Evolutionary conservation across 108 stramenopile species (phyloP), one percentile per base, ranked within the genome.

Genomic region (Cylindrotheca closterium): DNA sequence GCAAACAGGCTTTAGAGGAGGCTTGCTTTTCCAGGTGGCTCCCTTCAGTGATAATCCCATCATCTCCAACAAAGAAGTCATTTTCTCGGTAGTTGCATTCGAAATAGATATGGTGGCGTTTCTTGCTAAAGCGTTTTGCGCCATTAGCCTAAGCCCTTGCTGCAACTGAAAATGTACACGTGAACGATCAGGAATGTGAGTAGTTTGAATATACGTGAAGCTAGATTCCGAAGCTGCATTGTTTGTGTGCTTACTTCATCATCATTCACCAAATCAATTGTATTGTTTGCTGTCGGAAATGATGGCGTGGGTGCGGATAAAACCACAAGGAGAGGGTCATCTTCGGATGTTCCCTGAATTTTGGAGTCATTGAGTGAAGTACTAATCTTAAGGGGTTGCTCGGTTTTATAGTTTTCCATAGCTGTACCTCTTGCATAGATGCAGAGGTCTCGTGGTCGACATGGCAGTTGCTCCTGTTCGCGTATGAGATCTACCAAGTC

Each of bases 131-230:
- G 15, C 15, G 17, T 31, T 30, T 28, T 58, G 30, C 22, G 56
- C 56, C 56, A 58, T 58, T 22, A 47, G 46, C 46, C 18, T 47
- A 47, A 47, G 46, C 17, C 46, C 46, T n/a, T n/a, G n/a, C n/a
- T n/a, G n/a, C n/a, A n/a, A n/a, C n/a, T n/a, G n/a, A n/a, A n/a
- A n/a, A n/a, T n/a, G n/a, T n/a, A n/a, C n/a, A n/a, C n/a, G n/a
- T n/a, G n/a, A n/a, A n/a, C n/a, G n/a, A n/a, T n/a, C n/a, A n/a
- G n/a, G n/a, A n/a, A n/a, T n/a, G n/a, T n/a, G n/a, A n/a, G n/a
- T n/a, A n/a, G n/a, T 42, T 42, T 15, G 15, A 15, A 42, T 42
- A 7, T 10, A 42, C 10, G 15, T 10, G 37, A 42, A 15, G 10
- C 15, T 42, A 7, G 37, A 42, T 42, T 42, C 37, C 15, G 37